Conservation (phyloP, 257 asterid species). For the Rubia yunnanensis region DNA sequence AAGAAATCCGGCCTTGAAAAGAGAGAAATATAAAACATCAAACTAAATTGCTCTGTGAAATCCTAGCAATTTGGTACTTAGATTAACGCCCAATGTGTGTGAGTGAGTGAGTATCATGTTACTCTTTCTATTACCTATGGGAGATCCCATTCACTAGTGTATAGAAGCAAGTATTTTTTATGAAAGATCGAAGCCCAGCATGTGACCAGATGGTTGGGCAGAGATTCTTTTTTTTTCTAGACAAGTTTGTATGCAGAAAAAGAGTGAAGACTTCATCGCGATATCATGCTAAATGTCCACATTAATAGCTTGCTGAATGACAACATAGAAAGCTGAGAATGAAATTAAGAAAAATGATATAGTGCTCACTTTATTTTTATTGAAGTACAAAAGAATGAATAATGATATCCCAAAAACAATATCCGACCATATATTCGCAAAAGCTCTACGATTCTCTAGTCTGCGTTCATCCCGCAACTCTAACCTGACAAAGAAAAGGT, state of each 20-base stretch:
- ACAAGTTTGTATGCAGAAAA: not conserved
- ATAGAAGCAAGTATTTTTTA: not conserved
- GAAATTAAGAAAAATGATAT: constrained; percentile 11
- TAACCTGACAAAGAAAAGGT: constrained; percentile 42
- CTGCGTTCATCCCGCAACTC: constrained; percentile 83
- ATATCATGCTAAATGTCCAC: not conserved
- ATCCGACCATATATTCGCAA: constrained; percentile 97
- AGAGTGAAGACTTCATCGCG: not conserved
- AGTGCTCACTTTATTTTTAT: constrained; percentile 68
- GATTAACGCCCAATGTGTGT: no score
- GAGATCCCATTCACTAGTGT: not conserved
- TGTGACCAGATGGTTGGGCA: not conserved
- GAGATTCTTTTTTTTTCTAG: not conserved
- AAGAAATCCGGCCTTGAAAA: not conserved
- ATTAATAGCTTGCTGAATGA: not conserved
- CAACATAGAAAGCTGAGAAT: not conserved
- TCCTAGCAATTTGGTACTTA: not conserved
- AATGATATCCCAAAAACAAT: constrained; percentile 75
- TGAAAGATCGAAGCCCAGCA: not conserved
- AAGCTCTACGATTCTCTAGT: constrained; percentile 83
- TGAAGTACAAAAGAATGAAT: constrained; percentile 71
- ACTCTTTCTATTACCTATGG: not conserved
- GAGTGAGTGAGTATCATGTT: no score
- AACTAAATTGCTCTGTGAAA: not conserved
- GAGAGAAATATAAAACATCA: not conserved